Evolutionary conservation across 1,139 yeast genomes (phyloP), one percentile per base, ranked within the genome.

Genomic region (Hyphopichia wangnamkhiaoensis): DNA sequence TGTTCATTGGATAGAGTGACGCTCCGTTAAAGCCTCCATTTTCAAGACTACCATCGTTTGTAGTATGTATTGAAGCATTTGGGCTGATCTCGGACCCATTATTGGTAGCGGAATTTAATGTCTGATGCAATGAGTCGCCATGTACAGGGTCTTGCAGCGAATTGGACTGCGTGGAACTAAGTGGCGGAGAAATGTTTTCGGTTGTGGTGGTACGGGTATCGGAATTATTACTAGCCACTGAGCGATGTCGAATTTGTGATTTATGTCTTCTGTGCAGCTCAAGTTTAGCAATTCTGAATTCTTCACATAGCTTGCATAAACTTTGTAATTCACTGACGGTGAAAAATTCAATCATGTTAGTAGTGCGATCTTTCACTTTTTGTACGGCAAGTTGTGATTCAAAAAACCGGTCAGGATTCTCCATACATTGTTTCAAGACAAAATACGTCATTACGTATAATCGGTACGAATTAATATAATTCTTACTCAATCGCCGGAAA

Each of bases 351-450:
- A 72, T 50, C 63, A 71, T 59, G 46, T 70, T 71, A 14, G 74
- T 62, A 1, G 74, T 74, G 29, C 63, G 61, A 36, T 68, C 70
- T 43, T 58, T 58, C 37, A 62, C 61, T 37, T 55, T 53, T 9
- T 58, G 53, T 25, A 63, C 64, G 35, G 54, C 56, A 29, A 61
- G 41, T 4, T 64, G 53, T 14, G 61, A 56, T 33, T 64, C 65
- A 43, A 72, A 70, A 44, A 71, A 61, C 4, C 59, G 61, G 35
- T 63, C 67, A 0, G 76, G 69, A 43, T 71, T 65, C 14, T 67
- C 71, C 66, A 66, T 63, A 50, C 76, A 69, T 45, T 71, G 77
- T 41, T 64, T 59, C 39, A 72, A 53, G 5, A 71, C 71, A 44
- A 69, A 66, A 44, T 62, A 68, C 4, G 74, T 61, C 63, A 72